Evolutionary conservation across 257 asterid species (phyloP).

Genomic region (Jacaranda mimosifolia): DNA sequence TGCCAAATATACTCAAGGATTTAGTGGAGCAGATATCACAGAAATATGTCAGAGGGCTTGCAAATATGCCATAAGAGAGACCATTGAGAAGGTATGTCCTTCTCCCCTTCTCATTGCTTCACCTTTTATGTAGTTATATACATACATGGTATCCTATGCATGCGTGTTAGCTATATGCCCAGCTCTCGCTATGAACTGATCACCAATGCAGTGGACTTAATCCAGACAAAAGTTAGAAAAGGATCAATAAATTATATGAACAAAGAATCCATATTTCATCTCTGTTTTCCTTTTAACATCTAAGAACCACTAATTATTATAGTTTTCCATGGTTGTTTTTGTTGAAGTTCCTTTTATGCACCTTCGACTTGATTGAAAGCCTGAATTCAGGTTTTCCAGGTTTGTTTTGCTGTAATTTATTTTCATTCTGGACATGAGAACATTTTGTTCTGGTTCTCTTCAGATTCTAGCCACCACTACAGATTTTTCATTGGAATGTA

Average conservation of each 20-base stretch:
- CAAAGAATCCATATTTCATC: background rate
- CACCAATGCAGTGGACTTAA: too few species aligned
- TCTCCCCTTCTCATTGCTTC: background rate
- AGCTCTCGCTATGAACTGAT: too few species aligned
- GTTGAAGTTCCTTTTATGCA: background rate
- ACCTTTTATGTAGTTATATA: background rate
- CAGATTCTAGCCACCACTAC: background rate
- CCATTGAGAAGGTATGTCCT: conserved; percentile 54
- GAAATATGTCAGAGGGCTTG: conserved; percentile 73
- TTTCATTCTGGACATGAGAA: background rate
- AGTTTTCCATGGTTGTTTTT: background rate
- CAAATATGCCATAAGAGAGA: conserved; percentile 68
- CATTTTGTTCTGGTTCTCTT: conserved; percentile 8
- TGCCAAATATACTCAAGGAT: conserved; percentile 70
- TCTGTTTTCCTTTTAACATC: background rate
- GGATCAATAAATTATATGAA: background rate
- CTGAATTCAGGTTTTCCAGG: too few species aligned
- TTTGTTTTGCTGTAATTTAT: too few species aligned
- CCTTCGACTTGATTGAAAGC: background rate
- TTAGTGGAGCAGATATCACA: conserved; percentile 72
- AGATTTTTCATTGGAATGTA: background rate
- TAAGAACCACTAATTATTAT: too few species aligned
- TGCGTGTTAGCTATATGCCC: background rate
- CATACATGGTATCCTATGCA: background rate
- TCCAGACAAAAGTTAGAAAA: too few species aligned